Conservation (phyloP, 768 basidiomycete genomes). For the Leccinum truebloodii region DNA sequence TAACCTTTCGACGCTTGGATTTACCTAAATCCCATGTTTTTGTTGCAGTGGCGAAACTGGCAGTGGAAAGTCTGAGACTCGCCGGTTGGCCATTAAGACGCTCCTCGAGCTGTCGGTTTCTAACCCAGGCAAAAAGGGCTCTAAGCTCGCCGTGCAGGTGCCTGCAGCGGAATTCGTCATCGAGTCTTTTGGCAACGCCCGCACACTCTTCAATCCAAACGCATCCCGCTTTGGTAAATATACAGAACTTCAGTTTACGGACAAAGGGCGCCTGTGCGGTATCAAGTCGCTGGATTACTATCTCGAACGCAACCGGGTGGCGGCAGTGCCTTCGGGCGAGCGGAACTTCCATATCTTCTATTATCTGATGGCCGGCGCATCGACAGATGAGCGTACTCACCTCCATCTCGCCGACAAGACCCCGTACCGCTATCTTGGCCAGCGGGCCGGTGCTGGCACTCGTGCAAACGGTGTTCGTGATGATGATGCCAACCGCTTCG, state of each 20-base stretch:
- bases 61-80: constrained; percentile 91
- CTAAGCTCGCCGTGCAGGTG: constrained; percentile 82
- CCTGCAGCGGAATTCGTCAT: constrained; percentile 95
- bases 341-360: constrained; percentile 99
- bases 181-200: constrained; percentile 91
- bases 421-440: constrained; percentile 85
- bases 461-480: constrained; percentile 53
- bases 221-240: constrained; percentile 98
- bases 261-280: constrained; percentile 85
- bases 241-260: constrained; percentile 95
- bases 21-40: constrained; percentile 1
- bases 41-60: constrained; percentile 80
- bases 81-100: constrained; percentile 87
- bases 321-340: constrained; percentile 85
- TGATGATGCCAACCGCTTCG: constrained; percentile 84
- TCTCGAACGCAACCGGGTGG: constrained; percentile 86
- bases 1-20: background rate
- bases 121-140: constrained; percentile 90
- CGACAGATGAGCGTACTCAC: constrained; percentile 84
- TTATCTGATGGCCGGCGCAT: constrained; percentile 91
- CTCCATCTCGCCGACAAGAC: constrained; percentile 81
- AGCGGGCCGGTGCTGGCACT: constrained; percentile 36
- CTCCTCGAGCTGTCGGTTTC: constrained; percentile 89
- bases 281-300: constrained; percentile 97
- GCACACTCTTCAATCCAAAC: constrained; percentile 90